Base-by-base conservation (phyloP, 257 asterid genomes). In the Salvia miltiorrhiza region DNA sequence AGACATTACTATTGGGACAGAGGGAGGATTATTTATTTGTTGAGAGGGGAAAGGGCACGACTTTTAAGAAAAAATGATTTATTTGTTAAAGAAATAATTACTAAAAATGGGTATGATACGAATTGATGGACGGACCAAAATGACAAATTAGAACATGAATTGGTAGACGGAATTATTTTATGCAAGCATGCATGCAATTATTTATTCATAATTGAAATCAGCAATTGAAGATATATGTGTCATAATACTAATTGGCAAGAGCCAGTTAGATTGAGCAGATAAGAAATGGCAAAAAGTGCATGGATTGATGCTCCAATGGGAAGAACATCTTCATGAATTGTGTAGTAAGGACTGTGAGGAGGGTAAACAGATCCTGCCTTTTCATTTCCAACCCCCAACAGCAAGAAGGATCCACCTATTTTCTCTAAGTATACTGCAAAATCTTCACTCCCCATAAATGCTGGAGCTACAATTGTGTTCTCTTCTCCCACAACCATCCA, bases 251-350 rank as follows among this genome's bases (percentile, higher is more conserved):
- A 55, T 5, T 55, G 39, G 61, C 40, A 55, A 14, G 1, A n/a
- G 61, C 20, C 41, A 67, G 5, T 70, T 3, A 67, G 72, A 53
- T 55, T 71, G 3, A 62, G 24, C 17, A 83, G 73, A 47, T 75
- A 83, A n/a, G 85, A 69, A 73, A 75, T 30, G 0, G 92, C 92
- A 75, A 86, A 81, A 12, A 80, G 43, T 20, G 87, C 84, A 73
- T 86, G 88, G 16, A 79, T 67, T 43, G 92, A 83, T 21, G 92
- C 89, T 44, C 92, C 92, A 62, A 67, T 73, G 4, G 89, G 87
- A 20, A 83, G 81, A 9, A 79, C 84, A 59, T 79, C 81, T 53
- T 86, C 92, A 78, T 83, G 89, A 58, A 83, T 74, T 24, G 78
- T 75, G 72, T 73, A 81, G 50, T 77, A 68, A 48, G 87, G 92